phyloP scores from a whole-genome alignment of 2,329 filamentous ascomycete species.

The Dothistroma septosporum region DNA sequence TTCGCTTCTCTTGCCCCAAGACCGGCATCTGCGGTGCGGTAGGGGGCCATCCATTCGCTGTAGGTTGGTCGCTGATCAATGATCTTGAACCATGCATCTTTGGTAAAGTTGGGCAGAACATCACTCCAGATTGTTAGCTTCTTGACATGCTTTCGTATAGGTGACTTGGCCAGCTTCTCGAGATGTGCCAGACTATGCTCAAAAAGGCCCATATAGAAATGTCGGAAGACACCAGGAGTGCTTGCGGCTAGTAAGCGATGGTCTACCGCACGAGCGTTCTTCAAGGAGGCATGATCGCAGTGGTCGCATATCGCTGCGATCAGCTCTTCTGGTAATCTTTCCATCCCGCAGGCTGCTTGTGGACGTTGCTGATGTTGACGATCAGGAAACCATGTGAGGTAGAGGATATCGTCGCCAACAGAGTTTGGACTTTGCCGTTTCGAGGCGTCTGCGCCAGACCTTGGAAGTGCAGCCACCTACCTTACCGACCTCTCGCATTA shows the following conservation, averaged over 20 bases:
- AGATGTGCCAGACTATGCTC: slow-evolving; percentile 21
- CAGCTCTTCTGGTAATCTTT: slow-evolving; percentile 28
- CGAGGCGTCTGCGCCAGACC: neutral
- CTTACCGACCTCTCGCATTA: neutral
- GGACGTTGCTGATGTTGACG: slow-evolving; percentile 3
- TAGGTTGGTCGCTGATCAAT: slow-evolving; percentile 14
- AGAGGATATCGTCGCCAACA: neutral
- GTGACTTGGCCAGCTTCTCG: slow-evolving; percentile 16
- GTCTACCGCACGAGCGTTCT: slow-evolving; percentile 22
- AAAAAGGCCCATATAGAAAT: slow-evolving; percentile 27
- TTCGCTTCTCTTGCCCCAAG: slow-evolving; percentile 1
- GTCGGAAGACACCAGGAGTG: slow-evolving; percentile 24
- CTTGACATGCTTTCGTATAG: slow-evolving; percentile 26
- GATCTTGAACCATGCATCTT: slow-evolving; percentile 6
- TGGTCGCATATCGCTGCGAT: slow-evolving; percentile 23
- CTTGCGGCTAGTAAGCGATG: slow-evolving; percentile 17
- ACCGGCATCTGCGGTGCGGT: neutral
- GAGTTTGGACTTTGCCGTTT: slow-evolving; percentile 2
- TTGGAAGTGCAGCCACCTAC: neutral
- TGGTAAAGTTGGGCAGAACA: slow-evolving; percentile 22
- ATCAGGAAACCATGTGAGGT: neutral
- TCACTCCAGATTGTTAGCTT: slow-evolving; percentile 28
- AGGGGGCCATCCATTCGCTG: slow-evolving; percentile 7
- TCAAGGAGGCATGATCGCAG: slow-evolving; percentile 22
- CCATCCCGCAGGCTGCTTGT: slow-evolving; percentile 5